Base-by-base conservation (phyloP, 1,139 yeast genomes). In the Pichia inconspicua region DNA sequence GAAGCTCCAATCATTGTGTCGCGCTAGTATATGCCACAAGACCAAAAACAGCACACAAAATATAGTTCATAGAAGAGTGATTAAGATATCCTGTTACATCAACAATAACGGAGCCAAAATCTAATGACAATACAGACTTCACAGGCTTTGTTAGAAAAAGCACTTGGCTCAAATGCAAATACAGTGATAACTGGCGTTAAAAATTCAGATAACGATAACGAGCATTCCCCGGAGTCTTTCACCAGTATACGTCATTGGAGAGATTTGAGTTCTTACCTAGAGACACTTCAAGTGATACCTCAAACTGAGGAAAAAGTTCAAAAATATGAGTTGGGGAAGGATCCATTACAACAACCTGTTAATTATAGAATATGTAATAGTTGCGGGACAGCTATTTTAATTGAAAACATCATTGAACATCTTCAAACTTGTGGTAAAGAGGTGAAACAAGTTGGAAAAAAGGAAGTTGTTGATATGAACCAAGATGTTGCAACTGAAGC, bases 381-480 rank as follows among this genome's bases (percentile, higher is more conserved):
- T 50, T 84, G 94, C 61, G 72, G 75, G 43, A 71, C 83, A 50
- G 92, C 92, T 1, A 71, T 84, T 14, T 74, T 83, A 15, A 72
- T 71, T 42, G 65, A 69, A 30, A 68, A 73, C 54, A 62, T 80
- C 43, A 57, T 62, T 0, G 62, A 65, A 15, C 87, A 81, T 64
- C 70, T 76, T 50, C 55, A 57, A 35, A 61, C 60, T 64, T 81
- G 87, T 61, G 55, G 69, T 5, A 55, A 58, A 41, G 62, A 60
- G 66, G 77, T 83, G 59, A 54, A 67, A 4, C 75, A 68, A 46
- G 69, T 70, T 19, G 41, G 40, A 31, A 25, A 32, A 45, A 69
- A 70, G 7, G 43, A 40, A 31, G 19, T 25, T 27, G 27, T 38
- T 7, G 36, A 40, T 11, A 10, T 25, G 8, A 40, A 22, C 35